phyloP scores from a whole-genome alignment of 441 rosid genomes.

The Mallotus repandus region DNA sequence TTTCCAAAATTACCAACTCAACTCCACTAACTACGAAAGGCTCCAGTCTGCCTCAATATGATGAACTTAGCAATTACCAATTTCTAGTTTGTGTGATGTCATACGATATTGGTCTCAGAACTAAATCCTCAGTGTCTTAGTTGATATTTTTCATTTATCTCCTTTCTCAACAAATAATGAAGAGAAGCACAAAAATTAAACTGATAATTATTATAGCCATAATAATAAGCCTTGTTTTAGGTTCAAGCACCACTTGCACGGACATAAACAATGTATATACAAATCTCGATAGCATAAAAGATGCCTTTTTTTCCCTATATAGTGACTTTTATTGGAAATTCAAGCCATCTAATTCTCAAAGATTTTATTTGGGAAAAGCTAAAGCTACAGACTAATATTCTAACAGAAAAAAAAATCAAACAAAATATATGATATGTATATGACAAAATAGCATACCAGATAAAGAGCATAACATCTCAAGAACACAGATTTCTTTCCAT shows the following conservation, averaged over 20 bases:
- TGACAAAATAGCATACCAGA: conserved; percentile 50
- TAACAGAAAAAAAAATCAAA: not conserved
- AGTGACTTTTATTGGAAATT: not conserved
- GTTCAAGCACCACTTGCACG: not conserved
- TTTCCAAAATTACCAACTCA: not conserved
- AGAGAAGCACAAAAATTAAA: not conserved
- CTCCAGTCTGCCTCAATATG: not conserved
- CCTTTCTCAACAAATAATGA: not conserved
- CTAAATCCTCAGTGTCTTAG: not conserved
- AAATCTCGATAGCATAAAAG: too few relatives aligned
- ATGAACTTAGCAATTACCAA: not conserved
- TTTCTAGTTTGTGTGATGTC: not conserved
- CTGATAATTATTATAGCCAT: not conserved
- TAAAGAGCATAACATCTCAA: conserved; percentile 84
- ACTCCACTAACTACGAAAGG: not conserved
- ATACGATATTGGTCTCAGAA: not conserved
- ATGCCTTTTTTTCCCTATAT: not conserved
- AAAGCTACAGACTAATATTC: not conserved
- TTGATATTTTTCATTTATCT: not conserved
- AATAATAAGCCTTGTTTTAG: not conserved
- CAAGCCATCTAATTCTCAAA: conserved; percentile 1
- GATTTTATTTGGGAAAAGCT: not conserved
- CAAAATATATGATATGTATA: not conserved
- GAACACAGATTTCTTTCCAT: conserved; percentile 71
- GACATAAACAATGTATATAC: too few relatives aligned